Evolutionary conservation across 768 basidiomycete genomes (phyloP).

Genomic region (Trametes elegans): DNA sequence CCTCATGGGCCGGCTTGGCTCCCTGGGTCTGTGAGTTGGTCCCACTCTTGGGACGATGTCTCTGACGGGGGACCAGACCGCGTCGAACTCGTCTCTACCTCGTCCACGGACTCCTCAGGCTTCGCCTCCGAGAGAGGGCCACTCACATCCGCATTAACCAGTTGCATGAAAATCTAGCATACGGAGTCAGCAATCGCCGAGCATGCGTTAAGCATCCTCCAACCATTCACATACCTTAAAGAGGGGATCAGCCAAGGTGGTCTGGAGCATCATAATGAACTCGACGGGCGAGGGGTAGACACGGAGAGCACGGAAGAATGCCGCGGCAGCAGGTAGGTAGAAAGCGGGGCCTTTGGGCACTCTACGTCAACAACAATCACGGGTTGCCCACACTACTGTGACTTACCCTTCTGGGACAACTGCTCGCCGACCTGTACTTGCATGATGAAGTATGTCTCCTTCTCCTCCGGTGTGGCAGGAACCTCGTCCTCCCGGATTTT

Average conservation of each 20-base stretch:
- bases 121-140: constrained; percentile 40
- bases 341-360: constrained; percentile 64
- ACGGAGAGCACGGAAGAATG: constrained; percentile 90
- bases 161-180: constrained; percentile 67
- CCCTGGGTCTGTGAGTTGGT: constrained; percentile 77
- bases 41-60: constrained; percentile 89
- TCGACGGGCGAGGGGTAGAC: constrained; percentile 96
- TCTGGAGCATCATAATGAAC: constrained; percentile 92
- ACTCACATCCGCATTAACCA: constrained; percentile 91
- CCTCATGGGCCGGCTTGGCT: constrained; percentile 45
- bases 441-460: constrained; percentile 89
- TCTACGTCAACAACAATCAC: too few relatives aligned
- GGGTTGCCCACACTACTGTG: too few relatives aligned
- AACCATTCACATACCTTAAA: constrained; percentile 68
- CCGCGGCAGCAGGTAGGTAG: constrained; percentile 77
- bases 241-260: constrained; percentile 77
- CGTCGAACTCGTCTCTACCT: constrained; percentile 60
- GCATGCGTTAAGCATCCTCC: background rate
- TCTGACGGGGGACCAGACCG: constrained; percentile 76
- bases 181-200: constrained; percentile 3
- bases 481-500: constrained; percentile 66
- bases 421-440: constrained; percentile 89
- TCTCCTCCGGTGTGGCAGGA: constrained; percentile 68
- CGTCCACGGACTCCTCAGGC: constrained; percentile 37
- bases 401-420: constrained; percentile 69